Evolutionary conservation across 2,329 filamentous ascomycete species (phyloP).

Genomic region (Zasmidium citrigriseum): DNA sequence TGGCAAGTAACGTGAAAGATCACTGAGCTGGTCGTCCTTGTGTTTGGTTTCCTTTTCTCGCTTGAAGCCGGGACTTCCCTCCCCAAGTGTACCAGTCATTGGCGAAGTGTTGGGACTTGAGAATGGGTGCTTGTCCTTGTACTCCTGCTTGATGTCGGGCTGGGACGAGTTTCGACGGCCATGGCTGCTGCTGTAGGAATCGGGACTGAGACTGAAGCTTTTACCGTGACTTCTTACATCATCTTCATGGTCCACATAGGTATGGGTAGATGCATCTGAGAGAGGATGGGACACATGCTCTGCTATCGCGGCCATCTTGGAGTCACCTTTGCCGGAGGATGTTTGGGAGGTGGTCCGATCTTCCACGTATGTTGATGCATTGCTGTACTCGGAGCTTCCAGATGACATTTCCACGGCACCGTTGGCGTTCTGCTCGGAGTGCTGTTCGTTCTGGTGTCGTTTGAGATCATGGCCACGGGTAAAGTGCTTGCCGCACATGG

Average conservation of each 20-base stretch:
- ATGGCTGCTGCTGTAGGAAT: not conserved
- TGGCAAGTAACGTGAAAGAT: not conserved
- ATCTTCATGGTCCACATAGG: not conserved
- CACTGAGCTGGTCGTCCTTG: not conserved
- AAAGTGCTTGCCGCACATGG: slow-evolving; percentile 26
- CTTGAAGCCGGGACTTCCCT: not conserved
- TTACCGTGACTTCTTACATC: not conserved
- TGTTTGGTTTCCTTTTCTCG: not conserved
- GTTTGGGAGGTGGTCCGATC: not conserved
- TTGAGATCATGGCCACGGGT: slow-evolving; percentile 29
- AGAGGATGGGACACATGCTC: not conserved
- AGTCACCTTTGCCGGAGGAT: not conserved
- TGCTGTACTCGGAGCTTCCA: slow-evolving; percentile 7
- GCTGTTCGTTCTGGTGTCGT: slow-evolving; percentile 29
- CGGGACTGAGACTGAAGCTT: not conserved
- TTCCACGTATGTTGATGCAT: not conserved
- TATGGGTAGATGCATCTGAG: not conserved
- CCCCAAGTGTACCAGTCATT: not conserved
- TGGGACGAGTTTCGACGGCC: not conserved
- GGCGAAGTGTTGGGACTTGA: not conserved
- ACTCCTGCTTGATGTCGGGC: not conserved
- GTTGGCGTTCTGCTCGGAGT: slow-evolving; percentile 9
- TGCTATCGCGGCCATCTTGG: not conserved
- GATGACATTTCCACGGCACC: slow-evolving; percentile 2
- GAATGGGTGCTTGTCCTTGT: not conserved